These are phyloP conservation scores for Penicillium sp. DNA, from an alignment of 2,329 filamentous ascomycete species.

Conservation along the genomic window DNA sequence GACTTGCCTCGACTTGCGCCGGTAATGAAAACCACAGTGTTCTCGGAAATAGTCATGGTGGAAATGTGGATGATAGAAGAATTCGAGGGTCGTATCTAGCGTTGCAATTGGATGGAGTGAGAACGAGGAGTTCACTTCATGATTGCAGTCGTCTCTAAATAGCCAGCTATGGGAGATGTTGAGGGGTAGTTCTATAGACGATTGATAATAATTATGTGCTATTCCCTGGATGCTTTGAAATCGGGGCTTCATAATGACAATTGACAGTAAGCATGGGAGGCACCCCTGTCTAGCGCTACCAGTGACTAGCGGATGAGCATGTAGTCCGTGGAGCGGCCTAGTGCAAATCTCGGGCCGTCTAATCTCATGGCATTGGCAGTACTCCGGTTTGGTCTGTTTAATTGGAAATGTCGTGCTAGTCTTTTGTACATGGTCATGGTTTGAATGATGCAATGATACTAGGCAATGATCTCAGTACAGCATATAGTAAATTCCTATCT, in stretches of 20 bases:
- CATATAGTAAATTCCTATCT: neutral
- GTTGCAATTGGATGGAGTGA: neutral
- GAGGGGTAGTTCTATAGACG: neutral
- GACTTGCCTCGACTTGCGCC: neutral
- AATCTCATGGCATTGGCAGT: neutral
- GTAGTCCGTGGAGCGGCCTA: neutral
- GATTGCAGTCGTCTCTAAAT: neutral
- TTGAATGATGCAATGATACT: neutral
- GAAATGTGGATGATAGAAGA: neutral
- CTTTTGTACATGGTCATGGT: neutral
- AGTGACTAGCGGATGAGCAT: neutral
- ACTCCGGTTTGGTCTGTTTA: neutral
- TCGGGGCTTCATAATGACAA: neutral
- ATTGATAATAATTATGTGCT: neutral
- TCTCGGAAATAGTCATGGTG: neutral
- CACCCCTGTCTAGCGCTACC: neutral
- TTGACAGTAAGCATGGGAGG: neutral
- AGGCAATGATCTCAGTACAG: too few species aligned
- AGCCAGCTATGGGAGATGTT: neutral
- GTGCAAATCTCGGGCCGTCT: neutral
- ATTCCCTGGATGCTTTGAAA: neutral
- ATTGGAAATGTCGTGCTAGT: neutral
- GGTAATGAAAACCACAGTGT: neutral
- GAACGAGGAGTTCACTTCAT: neutral
- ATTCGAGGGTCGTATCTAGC: neutral